These are phyloP conservation scores for Penicillium maclennaniae DNA, from an alignment of 495 filamentous ascomycete species.

Conservation along the genomic window DNA sequence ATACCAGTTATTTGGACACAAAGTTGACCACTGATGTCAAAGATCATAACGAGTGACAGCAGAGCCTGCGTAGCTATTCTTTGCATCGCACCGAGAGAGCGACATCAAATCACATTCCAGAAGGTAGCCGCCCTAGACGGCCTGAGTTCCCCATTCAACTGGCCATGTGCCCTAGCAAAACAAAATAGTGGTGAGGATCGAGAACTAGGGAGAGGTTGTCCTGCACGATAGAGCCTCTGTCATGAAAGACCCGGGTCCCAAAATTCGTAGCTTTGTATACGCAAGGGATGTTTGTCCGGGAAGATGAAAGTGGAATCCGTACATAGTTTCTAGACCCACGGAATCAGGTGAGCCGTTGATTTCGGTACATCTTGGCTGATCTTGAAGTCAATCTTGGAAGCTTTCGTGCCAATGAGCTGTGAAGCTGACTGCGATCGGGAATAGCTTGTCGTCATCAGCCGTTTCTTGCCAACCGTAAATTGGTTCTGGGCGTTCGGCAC, in stretches of 20 bases:
- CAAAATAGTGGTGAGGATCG: background rate
- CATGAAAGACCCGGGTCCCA: slow-evolving; percentile 1
- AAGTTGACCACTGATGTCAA: background rate
- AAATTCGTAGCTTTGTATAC: slow-evolving; percentile 12
- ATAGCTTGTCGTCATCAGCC: background rate
- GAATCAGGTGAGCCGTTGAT: slow-evolving; percentile 19
- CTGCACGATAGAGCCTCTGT: slow-evolving; percentile 1
- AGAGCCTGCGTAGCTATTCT: background rate
- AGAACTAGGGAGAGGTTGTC: slow-evolving; percentile 1
- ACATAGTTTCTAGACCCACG: slow-evolving; percentile 18
- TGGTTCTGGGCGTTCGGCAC: background rate
- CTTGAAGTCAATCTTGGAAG: slow-evolving; percentile 14
- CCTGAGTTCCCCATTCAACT: slow-evolving; percentile 15
- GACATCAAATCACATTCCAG: slow-evolving; percentile 21
- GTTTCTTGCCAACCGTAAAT: background rate
- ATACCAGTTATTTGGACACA: background rate
- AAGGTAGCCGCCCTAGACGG: slow-evolving; percentile 13
- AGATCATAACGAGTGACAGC: background rate
- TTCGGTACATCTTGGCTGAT: background rate
- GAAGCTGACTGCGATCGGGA: background rate
- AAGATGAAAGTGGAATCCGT: slow-evolving; percentile 16
- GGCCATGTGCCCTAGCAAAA: slow-evolving; percentile 5
- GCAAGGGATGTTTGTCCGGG: slow-evolving; percentile 25
- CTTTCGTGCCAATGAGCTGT: slow-evolving; percentile 9
- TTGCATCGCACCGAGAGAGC: slow-evolving; percentile 11